These are phyloP conservation scores for Passalora sequoiae DNA, from an alignment of 2,329 filamentous ascomycete genomes.

Conservation along the genomic window DNA sequence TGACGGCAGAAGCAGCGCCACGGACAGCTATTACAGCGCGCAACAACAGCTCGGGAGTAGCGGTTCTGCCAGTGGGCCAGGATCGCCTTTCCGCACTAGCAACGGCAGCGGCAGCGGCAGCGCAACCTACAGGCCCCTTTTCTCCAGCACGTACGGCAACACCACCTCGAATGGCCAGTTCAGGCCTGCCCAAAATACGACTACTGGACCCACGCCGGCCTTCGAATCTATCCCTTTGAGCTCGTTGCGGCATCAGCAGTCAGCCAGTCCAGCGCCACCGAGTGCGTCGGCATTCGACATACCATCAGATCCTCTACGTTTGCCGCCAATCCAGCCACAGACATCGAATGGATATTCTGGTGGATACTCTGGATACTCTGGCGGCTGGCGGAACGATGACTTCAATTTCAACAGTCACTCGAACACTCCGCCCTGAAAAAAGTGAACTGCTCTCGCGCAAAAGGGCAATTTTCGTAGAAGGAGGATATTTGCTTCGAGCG, in stretches of 20 bases:
- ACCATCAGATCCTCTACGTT: no score
- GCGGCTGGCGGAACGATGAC: constrained; percentile 9
- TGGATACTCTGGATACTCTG: neutral
- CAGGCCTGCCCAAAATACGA: neutral
- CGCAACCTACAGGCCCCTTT: neutral
- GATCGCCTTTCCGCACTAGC: constrained; percentile 7
- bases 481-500: neutral
- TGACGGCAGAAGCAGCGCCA: constrained; percentile 14
- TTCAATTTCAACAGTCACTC: constrained; percentile 2
- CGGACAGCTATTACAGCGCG: constrained; percentile 3
- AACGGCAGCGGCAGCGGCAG: constrained; percentile 6
- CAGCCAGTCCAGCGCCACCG: constrained; percentile 3
- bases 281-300: no score
- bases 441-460: neutral
- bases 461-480: no score
- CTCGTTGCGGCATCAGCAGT: neutral
- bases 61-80: constrained; percentile 4
- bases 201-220: neutral
- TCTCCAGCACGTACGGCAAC: neutral
- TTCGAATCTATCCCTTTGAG: constrained; percentile 11
- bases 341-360: constrained; percentile 3
- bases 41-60: constrained; percentile 8
- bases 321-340: constrained; percentile 5
- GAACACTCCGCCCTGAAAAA: constrained; percentile 5
- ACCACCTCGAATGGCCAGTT: constrained; percentile 2